Evolutionary conservation across 2,329 filamentous ascomycete genomes (phyloP), one percentile per base, ranked within the genome.

Genomic region (Nigrospora oryzae): DNA sequence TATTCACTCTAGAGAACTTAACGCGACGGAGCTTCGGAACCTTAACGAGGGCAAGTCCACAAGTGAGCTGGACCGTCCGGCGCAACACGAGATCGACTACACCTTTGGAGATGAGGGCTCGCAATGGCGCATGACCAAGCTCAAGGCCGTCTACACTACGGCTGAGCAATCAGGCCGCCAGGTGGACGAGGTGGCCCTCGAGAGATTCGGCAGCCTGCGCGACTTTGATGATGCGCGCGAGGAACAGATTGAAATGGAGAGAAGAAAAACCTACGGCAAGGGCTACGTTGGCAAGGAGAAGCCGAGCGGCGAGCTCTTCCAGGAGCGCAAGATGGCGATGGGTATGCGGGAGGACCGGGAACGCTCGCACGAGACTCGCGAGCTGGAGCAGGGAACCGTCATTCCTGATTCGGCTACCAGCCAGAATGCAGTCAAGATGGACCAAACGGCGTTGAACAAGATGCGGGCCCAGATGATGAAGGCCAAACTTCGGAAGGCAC

Each of bases 391-490:
- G 56, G 79, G 79, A 13, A 63, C 74, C 32, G 57, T 76, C 17
- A 73, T 87, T 42, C 66, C 74, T 3, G 75, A 83, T n/a, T 69
- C 74, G 36, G 59, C 64, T 40, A 65, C 68, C 23, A 60, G 70
- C n/a, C 59, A 67, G 3, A 30, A 11, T 13, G 15, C 35, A 13
- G 73, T 73, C 0, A 69, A 73, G 15, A 66, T 94, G 16, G 86
- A 95, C 54, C 81, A 86, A 57, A 93, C 88, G 0, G 73, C 83
- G 0, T 71, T 98, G 45, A 98, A 98, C 64, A 83, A 87, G 49
- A 76, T 98, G 41, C 90, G 91, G 52, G 93, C 93, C 0, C 86
- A 93, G 57, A 83, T 97, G 73, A 91, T 98, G 85, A 96, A 94
- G 62, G 93, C 93, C 5, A 95, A 94, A 59, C 70, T 98, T 39